Base-by-base conservation (phyloP, 345 rosid genomes). In the Trapa bicornis region DNA sequence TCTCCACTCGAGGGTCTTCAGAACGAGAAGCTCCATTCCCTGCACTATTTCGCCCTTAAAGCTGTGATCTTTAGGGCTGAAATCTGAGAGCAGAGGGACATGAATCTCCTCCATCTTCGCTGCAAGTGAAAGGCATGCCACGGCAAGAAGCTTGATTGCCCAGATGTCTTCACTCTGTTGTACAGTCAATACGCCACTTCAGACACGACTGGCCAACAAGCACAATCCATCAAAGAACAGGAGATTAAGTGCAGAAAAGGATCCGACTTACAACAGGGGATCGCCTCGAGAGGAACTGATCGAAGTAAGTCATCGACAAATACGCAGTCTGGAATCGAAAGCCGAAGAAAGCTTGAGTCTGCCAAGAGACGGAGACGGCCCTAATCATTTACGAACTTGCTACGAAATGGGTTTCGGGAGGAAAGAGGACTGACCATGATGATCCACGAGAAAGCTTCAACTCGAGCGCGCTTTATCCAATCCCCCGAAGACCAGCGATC, bases 21-120 rank as follows among this genome's bases (percentile, higher is more conserved):
- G 74, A 39, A 88, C 81, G 72, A 86, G 70, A 71, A 88, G 80
- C 84, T 88, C 95, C 95, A 88, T 88, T 75, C 85, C 83, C 72
- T 77, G 82, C 29, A 84, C 81, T 17, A 73, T 72, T 66, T 69
- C 71, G 65, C 78, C 72, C 63, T 70, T 77, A 48, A 85, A 81
- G 61, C 76, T 68, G 67, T 58, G 76, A 47, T 69, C 84, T 54
- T 67, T 66, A 15, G 75, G 63, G 77, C 75, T 82, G 58, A 84
- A 79, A 64, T 81, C 79, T 64, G 80, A 67, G 10, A 86, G 61
- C 43, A 75, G 67, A 22, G 86, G 86, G 41, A 73, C 86, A 8
- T 70, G 65, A 58, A 71, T 13, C 76, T 84, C 91, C 72, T 86
- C 91, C 79, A 86, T 78, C 47, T 88, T 88, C 52, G 89, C 94